phyloP scores from a whole-genome alignment of 441 rosid species.

The Pelargonium cotyledonis region DNA sequence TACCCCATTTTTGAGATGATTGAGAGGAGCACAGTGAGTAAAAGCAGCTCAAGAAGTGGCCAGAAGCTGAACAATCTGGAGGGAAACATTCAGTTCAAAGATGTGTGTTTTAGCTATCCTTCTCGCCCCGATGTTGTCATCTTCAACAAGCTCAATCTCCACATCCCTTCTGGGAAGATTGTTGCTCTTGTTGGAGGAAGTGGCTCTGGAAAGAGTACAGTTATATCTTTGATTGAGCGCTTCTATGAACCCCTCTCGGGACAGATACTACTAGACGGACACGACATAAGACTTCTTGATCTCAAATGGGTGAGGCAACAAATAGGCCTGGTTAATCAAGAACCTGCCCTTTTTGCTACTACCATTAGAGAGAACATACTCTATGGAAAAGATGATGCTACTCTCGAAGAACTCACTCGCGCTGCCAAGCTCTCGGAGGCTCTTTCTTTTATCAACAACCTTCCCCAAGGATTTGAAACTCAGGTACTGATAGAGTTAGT shows the following conservation, averaged over 20 bases:
- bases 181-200: constrained; percentile 61
- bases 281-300: constrained; percentile 53
- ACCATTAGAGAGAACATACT: constrained; percentile 79
- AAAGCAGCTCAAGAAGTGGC: constrained; percentile 27
- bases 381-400: constrained; percentile 82
- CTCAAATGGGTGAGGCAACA: constrained; percentile 83
- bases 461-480: constrained; percentile 88
- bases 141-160: constrained; percentile 45
- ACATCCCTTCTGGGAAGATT: constrained; percentile 55
- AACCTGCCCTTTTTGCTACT: constrained; percentile 88
- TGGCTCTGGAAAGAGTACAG: constrained; percentile 65
- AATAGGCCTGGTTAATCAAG: constrained; percentile 89
- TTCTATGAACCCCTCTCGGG: constrained; percentile 50
- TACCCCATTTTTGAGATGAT: constrained; percentile 50
- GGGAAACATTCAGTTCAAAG: constrained; percentile 45
- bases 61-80: constrained; percentile 23
- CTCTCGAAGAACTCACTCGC: constrained; percentile 49
- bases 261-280: constrained; percentile 24
- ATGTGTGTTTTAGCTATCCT: constrained; percentile 50
- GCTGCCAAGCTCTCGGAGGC: constrained; percentile 95
- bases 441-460: constrained; percentile 66
- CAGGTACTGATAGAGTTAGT: constrained; percentile 40
- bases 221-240: constrained; percentile 49
- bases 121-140: constrained; percentile 40
- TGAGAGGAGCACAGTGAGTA: constrained; percentile 31